Base-by-base conservation (phyloP, 2,329 filamentous ascomycete species). In the Westerdykella ornata region DNA sequence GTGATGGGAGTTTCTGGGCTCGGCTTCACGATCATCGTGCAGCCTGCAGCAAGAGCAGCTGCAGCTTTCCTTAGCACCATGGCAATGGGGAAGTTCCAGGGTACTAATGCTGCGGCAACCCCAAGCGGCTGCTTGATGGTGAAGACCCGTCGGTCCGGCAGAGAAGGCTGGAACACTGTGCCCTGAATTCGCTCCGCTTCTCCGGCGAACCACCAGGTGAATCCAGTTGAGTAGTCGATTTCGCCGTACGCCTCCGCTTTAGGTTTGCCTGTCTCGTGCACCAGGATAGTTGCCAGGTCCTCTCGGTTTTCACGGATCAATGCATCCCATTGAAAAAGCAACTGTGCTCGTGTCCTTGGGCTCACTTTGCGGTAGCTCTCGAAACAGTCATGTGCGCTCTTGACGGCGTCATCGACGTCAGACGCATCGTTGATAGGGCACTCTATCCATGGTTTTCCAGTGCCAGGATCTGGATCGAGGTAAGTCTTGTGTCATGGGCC, bases 41-140 rank as follows among this genome's bases (percentile, higher is more conserved):
- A 86, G 1, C 83, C 83, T 3, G 82, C 82, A 1, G 83, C 83
- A 30, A 86, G 65, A 1, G 82, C 82, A 5, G 82, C 80, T 36
- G 77, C 73, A 2, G 76, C 81, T 58, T 86, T 87, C 22, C 83
- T 72, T 39, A 85, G 61, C 5, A 85, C 73, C 78, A 86, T 73
- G 13, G 80, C 80, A 38, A 83, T 72, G 0, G 81, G 81, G 49
- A 84, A 85, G 53, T 86, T 84, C 82, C 82, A 86, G 4, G 83
- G 82, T 1, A 85, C 81, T 13, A 87, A 66, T 0, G 82, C 82
- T 0, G 75, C 82, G 0, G 77, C 73, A 9, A 85, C 81, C 41
- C 83, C 83, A 44, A 85, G 74, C 1, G 82, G 82, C 62, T 86
- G 82, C 68, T 89, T 89, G 52, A 88, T 75, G 0, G 81, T 84